phyloP scores from a whole-genome alignment of 2,329 filamentous ascomycete genomes.

The Colletotrichum liriopes region DNA sequence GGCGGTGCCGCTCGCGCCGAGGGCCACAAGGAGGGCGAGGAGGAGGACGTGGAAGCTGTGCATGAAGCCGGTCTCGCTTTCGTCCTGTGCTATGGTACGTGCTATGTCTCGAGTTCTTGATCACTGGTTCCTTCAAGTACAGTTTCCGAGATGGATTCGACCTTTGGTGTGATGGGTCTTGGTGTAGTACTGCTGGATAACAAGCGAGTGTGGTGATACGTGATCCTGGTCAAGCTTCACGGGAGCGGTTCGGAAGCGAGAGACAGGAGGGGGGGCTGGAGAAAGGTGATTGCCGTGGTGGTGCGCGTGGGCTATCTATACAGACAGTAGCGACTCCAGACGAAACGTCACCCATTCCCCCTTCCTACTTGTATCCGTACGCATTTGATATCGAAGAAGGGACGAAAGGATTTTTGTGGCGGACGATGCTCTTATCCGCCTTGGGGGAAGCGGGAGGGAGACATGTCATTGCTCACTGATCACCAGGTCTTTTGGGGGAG shows the following conservation, averaged over 20 bases:
- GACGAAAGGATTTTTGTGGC: background rate
- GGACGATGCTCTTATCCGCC: background rate
- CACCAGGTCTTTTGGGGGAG: background rate
- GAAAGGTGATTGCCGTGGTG: background rate
- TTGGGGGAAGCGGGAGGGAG: background rate
- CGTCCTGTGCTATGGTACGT: background rate
- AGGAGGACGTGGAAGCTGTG: background rate
- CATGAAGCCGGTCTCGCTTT: slow-evolving; percentile 11
- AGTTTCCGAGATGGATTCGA: background rate
- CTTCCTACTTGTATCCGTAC: background rate
- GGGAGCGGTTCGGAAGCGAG: background rate
- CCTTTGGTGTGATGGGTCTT: background rate
- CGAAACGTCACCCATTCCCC: slow-evolving; percentile 35
- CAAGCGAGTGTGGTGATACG: slow-evolving; percentile 6
- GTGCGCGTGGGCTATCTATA: slow-evolving; percentile 4
- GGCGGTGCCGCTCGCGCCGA: slow-evolving; percentile 5
- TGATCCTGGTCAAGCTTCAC: background rate
- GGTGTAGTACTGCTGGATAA: background rate
- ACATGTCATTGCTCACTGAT: background rate
- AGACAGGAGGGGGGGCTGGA: background rate
- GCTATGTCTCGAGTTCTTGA: background rate
- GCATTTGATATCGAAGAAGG: background rate
- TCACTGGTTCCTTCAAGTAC: background rate
- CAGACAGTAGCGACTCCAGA: slow-evolving; percentile 20
- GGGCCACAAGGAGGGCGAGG: slow-evolving; percentile 4